A percentile compares a stretch with the other conserved stretches of the same genome.
Evolutionary conservation across 176 grass and related monocot species (phyloP).

Genomic region (Carex pumila): DNA sequence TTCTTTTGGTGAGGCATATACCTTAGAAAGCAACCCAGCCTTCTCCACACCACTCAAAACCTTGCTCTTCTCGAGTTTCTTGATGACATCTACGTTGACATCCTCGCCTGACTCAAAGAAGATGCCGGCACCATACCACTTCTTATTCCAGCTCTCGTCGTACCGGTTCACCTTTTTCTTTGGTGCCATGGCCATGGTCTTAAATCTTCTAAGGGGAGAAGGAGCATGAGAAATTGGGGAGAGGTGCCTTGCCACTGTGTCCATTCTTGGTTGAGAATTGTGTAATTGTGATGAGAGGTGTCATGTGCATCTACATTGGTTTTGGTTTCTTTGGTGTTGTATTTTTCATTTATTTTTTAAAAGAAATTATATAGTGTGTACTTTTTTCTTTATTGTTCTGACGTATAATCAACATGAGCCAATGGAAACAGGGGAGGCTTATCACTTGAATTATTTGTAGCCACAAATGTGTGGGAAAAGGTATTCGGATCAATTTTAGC

Average conservation of each 20-base stretch:
- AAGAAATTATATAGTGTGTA: neutral
- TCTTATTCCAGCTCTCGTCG: constrained; percentile 82
- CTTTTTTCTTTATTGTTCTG: neutral
- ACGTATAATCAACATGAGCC: neutral
- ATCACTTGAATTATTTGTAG: constrained; percentile 14
- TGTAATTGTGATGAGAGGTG: neutral
- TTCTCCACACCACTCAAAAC: constrained; percentile 88
- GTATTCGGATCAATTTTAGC: neutral
- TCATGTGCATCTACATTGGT: neutral
- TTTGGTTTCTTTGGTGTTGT: neutral
- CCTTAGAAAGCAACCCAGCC: constrained; percentile 68
- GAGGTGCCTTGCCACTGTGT: neutral
- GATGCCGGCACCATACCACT: constrained; percentile 89
- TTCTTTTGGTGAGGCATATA: neutral
- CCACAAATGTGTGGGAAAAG: neutral
- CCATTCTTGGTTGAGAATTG: neutral
- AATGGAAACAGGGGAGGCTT: neutral
- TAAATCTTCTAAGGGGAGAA: constrained; percentile 25
- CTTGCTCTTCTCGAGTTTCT: constrained; percentile 82
- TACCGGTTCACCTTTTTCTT: constrained; percentile 87
- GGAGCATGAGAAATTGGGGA: neutral
- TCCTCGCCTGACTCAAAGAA: constrained; percentile 90
- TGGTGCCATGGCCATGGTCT: constrained; percentile 76
- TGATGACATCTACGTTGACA: constrained; percentile 70
- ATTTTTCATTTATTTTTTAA: neutral